Conservation (phyloP, 2,329 filamentous ascomycete species). For the Epichloe brachyelytri region DNA sequence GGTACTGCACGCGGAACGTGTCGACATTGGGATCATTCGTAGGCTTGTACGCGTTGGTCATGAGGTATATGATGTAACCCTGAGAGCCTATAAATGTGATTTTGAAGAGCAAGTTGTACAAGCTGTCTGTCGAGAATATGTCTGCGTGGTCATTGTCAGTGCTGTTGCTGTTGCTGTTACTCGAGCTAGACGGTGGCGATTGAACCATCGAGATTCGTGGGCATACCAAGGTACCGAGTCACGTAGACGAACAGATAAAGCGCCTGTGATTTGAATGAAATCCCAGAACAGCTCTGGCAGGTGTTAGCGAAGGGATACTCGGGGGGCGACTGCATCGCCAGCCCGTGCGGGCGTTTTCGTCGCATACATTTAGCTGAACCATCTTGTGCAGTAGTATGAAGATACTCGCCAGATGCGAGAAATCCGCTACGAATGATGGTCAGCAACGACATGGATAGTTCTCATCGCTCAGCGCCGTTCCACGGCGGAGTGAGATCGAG, state of each 20-base stretch:
- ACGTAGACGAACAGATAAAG: conserved; percentile 90
- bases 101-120: conserved; percentile 94
- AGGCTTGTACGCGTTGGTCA: conserved; percentile 94
- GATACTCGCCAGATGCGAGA: conserved; percentile 91
- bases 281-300: conserved; percentile 78
- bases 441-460: conserved; percentile 7
- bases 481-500: background rate
- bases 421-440: conserved; percentile 54
- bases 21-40: conserved; percentile 95
- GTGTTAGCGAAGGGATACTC: conserved; percentile 1
- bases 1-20: conserved; percentile 93
- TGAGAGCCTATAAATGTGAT: conserved; percentile 85
- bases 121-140: conserved; percentile 68
- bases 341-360: too few relatives aligned
- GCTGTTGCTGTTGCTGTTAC: background rate
- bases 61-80: conserved; percentile 91
- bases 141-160: conserved; percentile 35
- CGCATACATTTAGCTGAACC: conserved; percentile 70
- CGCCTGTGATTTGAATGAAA: conserved; percentile 97
- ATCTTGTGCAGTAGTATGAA: conserved; percentile 95
- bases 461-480: conserved; percentile 7
- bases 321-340: conserved; percentile 8
- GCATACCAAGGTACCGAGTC: conserved; percentile 76
- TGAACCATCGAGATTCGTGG: background rate
- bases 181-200: background rate